Conservation (phyloP, 208 protist genomes). For the Leishmania lainsoni region DNA sequence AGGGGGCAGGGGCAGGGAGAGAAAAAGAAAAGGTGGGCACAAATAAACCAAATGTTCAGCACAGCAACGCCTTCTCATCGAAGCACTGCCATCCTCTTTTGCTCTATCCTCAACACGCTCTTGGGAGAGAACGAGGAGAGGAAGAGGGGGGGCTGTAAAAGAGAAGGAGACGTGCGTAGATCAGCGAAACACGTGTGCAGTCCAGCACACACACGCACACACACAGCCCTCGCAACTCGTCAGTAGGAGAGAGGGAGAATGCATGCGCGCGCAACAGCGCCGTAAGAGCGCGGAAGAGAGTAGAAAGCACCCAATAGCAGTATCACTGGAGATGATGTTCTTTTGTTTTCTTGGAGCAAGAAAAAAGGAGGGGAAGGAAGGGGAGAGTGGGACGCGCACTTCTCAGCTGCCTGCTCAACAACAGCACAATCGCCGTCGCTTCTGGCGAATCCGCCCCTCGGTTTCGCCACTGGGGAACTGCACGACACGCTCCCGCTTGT, state of each 20-base stretch:
- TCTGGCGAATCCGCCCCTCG: background rate
- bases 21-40: background rate
- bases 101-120: background rate
- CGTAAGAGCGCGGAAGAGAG: background rate
- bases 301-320: background rate
- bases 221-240: background rate
- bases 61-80: background rate
- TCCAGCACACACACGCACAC: background rate
- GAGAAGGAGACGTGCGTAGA: background rate
- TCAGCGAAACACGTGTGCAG: background rate
- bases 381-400: background rate
- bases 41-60: background rate
- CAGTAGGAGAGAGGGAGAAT: background rate
- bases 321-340: background rate
- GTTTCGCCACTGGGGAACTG: constrained; percentile 5
- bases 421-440: background rate
- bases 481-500: constrained; percentile 33
- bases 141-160: background rate
- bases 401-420: background rate
- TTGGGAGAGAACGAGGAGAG: background rate
- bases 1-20: too few species aligned
- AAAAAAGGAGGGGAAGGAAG: background rate
- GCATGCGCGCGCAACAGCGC: background rate
- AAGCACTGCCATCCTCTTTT: background rate
- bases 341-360: background rate